Evolutionary conservation across 2,329 filamentous ascomycete genomes (phyloP).

Genomic region (Aspergillus sp.): DNA sequence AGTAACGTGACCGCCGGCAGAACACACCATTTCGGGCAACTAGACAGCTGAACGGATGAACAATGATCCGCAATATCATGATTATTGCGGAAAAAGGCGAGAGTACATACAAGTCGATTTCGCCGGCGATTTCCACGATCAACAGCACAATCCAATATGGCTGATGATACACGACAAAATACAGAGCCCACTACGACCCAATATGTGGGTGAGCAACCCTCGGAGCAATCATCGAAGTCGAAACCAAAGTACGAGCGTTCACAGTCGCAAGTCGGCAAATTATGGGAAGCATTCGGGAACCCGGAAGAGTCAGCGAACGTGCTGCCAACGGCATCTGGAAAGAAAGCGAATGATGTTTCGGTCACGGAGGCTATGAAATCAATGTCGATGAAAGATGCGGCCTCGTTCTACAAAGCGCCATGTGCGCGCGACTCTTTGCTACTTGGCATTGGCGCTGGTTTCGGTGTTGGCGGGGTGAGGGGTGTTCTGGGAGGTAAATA

Average conservation of each 20-base stretch:
- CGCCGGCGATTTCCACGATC: neutral
- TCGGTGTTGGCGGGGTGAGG: slow-evolving; percentile 70
- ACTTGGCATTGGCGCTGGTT: slow-evolving; percentile 77
- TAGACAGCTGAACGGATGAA: slow-evolving; percentile 8
- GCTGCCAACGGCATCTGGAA: slow-evolving; percentile 61
- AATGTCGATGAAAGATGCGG: slow-evolving; percentile 54
- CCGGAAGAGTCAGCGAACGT: slow-evolving; percentile 53
- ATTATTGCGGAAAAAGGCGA: slow-evolving; percentile 16
- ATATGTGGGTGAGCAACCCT: slow-evolving; percentile 18
- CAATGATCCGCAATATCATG: slow-evolving; percentile 9
- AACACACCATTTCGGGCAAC: slow-evolving; percentile 12
- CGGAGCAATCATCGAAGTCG: slow-evolving; percentile 22
- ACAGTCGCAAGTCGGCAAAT: slow-evolving; percentile 48
- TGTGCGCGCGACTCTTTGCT: slow-evolving; percentile 82
- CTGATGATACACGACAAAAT: slow-evolving; percentile 39
- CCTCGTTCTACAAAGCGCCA: slow-evolving; percentile 71
- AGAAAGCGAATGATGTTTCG: slow-evolving; percentile 43
- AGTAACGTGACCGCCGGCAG: slow-evolving; percentile 20
- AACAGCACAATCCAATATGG: slow-evolving; percentile 31
- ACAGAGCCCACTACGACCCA: slow-evolving; percentile 11
- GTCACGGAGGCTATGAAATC: slow-evolving; percentile 43
- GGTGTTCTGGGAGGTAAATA: slow-evolving; percentile 70
- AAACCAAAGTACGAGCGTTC: slow-evolving; percentile 44
- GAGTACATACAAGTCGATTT: slow-evolving; percentile 6
- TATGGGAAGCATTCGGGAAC: slow-evolving; percentile 50